These are phyloP conservation scores for Lasiodiplodia theobromae DNA, from an alignment of 2,329 filamentous ascomycete genomes.

Conservation along the genomic window DNA sequence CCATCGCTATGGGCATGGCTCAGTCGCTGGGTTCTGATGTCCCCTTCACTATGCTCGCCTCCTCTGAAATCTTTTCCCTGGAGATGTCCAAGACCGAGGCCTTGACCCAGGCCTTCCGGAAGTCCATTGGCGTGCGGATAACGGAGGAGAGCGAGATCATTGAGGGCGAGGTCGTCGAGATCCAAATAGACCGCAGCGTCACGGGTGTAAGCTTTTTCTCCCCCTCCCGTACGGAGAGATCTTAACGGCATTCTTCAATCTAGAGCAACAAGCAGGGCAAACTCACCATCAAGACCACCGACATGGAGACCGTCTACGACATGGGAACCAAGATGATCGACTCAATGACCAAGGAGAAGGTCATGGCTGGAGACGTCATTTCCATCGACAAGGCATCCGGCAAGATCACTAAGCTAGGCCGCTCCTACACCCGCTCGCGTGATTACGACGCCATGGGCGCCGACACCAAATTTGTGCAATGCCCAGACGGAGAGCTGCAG, in stretches of 20 bases:
- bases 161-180: slow-evolving; percentile 98
- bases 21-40: slow-evolving; percentile 94
- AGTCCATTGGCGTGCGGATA: slow-evolving; percentile 96
- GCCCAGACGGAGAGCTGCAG: slow-evolving; percentile 95
- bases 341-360: slow-evolving; percentile 98
- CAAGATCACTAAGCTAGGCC: slow-evolving; percentile 95
- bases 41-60: slow-evolving; percentile 93
- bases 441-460: slow-evolving; percentile 99
- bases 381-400: slow-evolving; percentile 98
- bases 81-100: slow-evolving; percentile 99
- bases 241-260: neutral
- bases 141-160: slow-evolving; percentile 99
- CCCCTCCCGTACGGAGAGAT: neutral
- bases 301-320: slow-evolving; percentile 99
- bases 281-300: slow-evolving; percentile 98
- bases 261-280: slow-evolving; percentile 96
- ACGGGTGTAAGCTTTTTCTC: slow-evolving; percentile 68
- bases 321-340: slow-evolving; percentile 99
- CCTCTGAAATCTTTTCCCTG: slow-evolving; percentile 96
- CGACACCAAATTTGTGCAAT: slow-evolving; percentile 97
- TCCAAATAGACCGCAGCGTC: slow-evolving; percentile 96
- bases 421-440: slow-evolving; percentile 91
- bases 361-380: slow-evolving; percentile 98
- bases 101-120: slow-evolving; percentile 97
- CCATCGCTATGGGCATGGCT: slow-evolving; percentile 98